These are phyloP conservation scores for Styphnolobium japonicum DNA, from an alignment of 306 rosid genomes.

Conservation along the genomic window DNA sequence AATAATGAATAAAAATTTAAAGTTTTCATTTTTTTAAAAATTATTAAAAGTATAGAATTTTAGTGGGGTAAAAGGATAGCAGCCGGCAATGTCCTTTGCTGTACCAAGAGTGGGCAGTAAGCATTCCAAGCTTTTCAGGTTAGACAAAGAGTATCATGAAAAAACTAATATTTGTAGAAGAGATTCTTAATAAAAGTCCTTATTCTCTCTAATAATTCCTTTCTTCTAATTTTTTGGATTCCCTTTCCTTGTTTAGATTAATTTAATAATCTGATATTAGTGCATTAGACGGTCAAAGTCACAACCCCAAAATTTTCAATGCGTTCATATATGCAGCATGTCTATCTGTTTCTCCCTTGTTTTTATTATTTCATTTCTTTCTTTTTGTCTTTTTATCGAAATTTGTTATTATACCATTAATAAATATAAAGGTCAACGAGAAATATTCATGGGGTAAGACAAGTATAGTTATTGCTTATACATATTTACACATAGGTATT, in stretches of 20 bases:
- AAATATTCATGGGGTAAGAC: neutral
- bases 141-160: neutral
- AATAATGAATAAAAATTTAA: neutral
- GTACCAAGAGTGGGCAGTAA: constrained; percentile 39
- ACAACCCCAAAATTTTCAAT: neutral
- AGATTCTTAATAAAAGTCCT: neutral
- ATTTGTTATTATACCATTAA: neutral
- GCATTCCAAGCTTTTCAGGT: constrained; percentile 37
- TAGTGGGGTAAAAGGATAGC: neutral
- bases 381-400: neutral
- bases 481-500: too few species aligned
- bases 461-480: too few species aligned
- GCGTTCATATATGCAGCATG: neutral
- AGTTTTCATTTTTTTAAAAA: too few species aligned
- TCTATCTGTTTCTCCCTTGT: neutral
- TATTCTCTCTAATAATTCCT: neutral
- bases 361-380: too few species aligned
- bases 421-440: too few species aligned
- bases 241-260: neutral
- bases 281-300: neutral
- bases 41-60: neutral
- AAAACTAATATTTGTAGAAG: neutral
- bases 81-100: constrained; percentile 1
- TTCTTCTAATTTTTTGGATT: neutral
- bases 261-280: neutral